These are phyloP conservation scores for Melastoma candidum DNA, from an alignment of 441 rosid species.

Conservation along the genomic window DNA sequence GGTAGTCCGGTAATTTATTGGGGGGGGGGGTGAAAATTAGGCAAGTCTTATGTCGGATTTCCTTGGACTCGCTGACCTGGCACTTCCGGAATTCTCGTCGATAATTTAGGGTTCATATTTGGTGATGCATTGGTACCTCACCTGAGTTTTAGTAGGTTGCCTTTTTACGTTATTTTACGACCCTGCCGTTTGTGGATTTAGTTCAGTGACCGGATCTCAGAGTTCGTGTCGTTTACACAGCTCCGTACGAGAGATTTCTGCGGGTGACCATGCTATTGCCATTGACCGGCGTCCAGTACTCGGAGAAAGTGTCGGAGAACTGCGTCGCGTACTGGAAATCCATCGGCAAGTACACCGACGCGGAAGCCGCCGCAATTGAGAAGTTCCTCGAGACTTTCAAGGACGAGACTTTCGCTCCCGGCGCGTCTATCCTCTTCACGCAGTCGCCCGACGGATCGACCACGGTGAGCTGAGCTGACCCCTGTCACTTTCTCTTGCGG, in stretches of 20 bases:
- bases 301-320: conserved; percentile 72
- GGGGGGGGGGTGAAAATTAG: not conserved
- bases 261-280: conserved; percentile 69
- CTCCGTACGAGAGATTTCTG: conserved; percentile 60
- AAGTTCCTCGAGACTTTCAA: conserved; percentile 48
- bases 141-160: no score
- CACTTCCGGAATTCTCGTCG: no score
- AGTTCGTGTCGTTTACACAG: conserved; percentile 16
- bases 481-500: not conserved
- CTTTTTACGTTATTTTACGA: no score
- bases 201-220: no score
- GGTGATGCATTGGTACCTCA: no score
- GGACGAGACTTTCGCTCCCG: conserved; percentile 57
- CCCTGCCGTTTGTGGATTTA: no score
- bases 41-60: not conserved
- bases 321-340: conserved; percentile 67
- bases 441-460: conserved; percentile 39
- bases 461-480: conserved; percentile 28
- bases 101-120: no score
- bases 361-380: conserved; percentile 65
- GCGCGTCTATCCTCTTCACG: conserved; percentile 67
- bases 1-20: not conserved
- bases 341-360: conserved; percentile 53
- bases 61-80: no score
- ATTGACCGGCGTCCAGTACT: conserved; percentile 64